Base-by-base conservation (phyloP, 108 stramenopile species). In the Skeletonema grethae region DNA sequence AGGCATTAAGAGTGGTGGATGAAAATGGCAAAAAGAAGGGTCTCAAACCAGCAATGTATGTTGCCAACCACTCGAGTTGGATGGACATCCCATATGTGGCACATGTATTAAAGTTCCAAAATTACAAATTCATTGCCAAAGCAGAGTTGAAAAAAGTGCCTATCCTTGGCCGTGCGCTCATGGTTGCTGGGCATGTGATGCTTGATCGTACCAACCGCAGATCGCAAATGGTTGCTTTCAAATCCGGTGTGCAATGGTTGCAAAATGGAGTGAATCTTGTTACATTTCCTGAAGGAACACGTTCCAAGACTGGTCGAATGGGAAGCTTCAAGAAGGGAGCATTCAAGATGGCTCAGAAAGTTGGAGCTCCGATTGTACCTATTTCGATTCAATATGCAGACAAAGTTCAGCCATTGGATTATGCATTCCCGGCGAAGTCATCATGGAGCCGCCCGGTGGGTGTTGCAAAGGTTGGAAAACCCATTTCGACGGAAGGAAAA, bases 51-150 rank as follows among this genome's bases (percentile, higher is more conserved):
- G 76, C 73, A 2, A 82, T 81, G 80, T 82, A 69, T 77, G 86
- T 87, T 28, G 82, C 86, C 30, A 87, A 87, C 36, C 86, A 87
- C 64, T 68, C 67, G 18, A 83, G 82, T 56, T 87, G 86, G 86
- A 84, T 83, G 74, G 86, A 87, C 50, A 87, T 87, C 15, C 80
- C 80, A 1, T 84, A 60, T 35, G 70, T 84, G 2, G 67, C 67
- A 22, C 60, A 36, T 39, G 45, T 78, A 32, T 73, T 84, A n/a
- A 77, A 80, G 1, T 81, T 67, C 15, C 72, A 46, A 5, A 84
- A 84, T 46, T 84, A 85, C 57, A 84, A 85, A 66, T 80, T 83
- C 10, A 83, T 87, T 25, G 79, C 84, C 20, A 87, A 87, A 62
- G 61, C 68, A 9, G 84, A 85, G 72, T 76, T 87, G 2, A 60